phyloP scores from a whole-genome alignment of 1,284 basidiomycete species.

The Clitocybe nebularis region DNA sequence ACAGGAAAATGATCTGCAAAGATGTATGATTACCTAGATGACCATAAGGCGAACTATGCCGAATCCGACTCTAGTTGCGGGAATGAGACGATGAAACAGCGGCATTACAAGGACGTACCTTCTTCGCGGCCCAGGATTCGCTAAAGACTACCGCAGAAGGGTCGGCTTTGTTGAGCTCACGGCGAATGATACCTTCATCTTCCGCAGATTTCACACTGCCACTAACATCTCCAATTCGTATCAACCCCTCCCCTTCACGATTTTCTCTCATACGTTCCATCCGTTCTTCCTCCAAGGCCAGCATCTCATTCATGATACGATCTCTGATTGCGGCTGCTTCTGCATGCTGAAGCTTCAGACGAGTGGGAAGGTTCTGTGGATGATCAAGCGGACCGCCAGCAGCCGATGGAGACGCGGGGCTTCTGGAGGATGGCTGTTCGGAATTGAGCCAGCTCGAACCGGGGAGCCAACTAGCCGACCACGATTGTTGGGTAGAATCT shows the following conservation, averaged over 20 bases:
- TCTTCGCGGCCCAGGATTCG: slow-evolving; percentile 95
- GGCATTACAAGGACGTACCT: slow-evolving; percentile 41
- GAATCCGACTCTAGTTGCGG: slow-evolving; percentile 80
- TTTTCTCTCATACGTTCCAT: slow-evolving; percentile 90
- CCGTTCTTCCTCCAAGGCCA: slow-evolving; percentile 92
- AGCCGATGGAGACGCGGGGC: slow-evolving; percentile 21
- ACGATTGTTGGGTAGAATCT: slow-evolving; percentile 24
- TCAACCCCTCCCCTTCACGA: slow-evolving; percentile 51
- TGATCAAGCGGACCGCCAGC: slow-evolving; percentile 7
- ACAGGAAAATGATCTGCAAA: slow-evolving; percentile 26
- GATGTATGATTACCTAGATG: slow-evolving; percentile 67
- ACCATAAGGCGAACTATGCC: slow-evolving; percentile 91
- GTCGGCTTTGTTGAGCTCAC: slow-evolving; percentile 95
- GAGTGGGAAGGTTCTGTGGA: slow-evolving; percentile 12
- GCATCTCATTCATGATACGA: slow-evolving; percentile 99
- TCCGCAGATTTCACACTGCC: slow-evolving; percentile 67
- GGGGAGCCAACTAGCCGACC: slow-evolving; percentile 57
- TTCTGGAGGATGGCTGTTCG: slow-evolving; percentile 16
- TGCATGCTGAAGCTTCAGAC: slow-evolving; percentile 56
- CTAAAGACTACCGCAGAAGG: slow-evolving; percentile 93
- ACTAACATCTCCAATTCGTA: slow-evolving; percentile 46
- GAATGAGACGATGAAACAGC: slow-evolving; percentile 11
- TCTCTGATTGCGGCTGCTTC: slow-evolving; percentile 91
- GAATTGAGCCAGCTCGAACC: slow-evolving; percentile 55
- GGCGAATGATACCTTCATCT: slow-evolving; percentile 88